Percentiles rank a stretch among this genome's conserved stretches.
Evolutionary conservation across 2,329 filamentous ascomycete species (phyloP).

Genomic region (Trichoderma sp.): DNA sequence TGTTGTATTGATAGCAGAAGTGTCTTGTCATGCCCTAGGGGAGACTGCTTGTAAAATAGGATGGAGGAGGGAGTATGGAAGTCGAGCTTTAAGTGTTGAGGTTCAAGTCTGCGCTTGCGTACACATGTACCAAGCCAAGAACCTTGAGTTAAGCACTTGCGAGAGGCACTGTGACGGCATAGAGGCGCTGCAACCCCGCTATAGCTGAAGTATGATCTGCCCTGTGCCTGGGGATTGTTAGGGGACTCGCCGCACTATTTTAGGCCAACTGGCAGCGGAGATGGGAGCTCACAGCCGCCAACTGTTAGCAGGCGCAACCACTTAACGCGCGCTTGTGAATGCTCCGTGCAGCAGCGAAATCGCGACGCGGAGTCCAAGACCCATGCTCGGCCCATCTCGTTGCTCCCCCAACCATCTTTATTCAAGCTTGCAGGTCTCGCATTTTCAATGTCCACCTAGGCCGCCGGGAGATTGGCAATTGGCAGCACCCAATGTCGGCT

Average conservation of each 20-base stretch:
- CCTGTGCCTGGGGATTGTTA: neutral
- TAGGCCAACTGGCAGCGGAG: neutral
- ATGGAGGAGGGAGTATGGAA: neutral
- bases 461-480: neutral
- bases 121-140: neutral
- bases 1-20: neutral
- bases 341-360: neutral
- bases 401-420: constrained; percentile 23
- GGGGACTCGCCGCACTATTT: neutral
- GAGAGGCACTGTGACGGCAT: neutral
- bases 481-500: neutral
- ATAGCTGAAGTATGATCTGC: neutral
- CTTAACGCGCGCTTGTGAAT: constrained; percentile 26
- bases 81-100: neutral
- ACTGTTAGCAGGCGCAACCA: constrained; percentile 18
- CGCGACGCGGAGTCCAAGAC: constrained; percentile 26
- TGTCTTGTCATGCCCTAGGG: neutral
- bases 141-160: neutral
- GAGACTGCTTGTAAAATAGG: neutral
- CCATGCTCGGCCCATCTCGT: constrained; percentile 12
- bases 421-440: constrained; percentile 5
- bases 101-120: neutral
- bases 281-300: neutral
- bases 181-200: neutral
- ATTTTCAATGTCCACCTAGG: neutral